These are phyloP conservation scores for Phytopythium delawarense DNA, from an alignment of 352 stramenopile species.

Conservation along the genomic window DNA sequence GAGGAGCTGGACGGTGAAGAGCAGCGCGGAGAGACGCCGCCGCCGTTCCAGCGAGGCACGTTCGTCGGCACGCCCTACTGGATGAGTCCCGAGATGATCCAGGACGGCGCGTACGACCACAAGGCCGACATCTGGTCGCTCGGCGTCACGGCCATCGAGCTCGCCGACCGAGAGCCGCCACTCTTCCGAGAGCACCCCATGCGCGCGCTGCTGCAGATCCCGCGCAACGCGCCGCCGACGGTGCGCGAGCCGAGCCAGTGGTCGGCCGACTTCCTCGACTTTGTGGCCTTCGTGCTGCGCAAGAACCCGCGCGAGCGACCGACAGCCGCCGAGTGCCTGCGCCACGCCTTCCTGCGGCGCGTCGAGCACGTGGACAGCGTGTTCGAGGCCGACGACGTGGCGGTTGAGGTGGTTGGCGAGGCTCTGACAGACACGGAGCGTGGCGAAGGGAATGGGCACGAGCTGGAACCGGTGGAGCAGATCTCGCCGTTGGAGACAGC, in stretches of 20 bases:
- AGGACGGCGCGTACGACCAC: constrained; percentile 88
- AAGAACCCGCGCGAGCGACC: constrained; percentile 71
- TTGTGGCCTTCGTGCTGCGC: constrained; percentile 80
- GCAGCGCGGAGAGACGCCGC: constrained; percentile 1
- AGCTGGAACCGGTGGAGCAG: too few relatives aligned
- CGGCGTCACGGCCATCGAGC: constrained; percentile 90
- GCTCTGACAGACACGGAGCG: too few relatives aligned
- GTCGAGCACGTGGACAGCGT: constrained; percentile 35
- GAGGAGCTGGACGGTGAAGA: background rate
- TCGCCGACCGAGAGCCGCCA: constrained; percentile 89
- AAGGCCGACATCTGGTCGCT: constrained; percentile 91
- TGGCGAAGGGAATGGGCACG: background rate
- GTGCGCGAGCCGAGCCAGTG: constrained; percentile 71
- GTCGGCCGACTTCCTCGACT: constrained; percentile 77
- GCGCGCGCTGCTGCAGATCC: constrained; percentile 71
- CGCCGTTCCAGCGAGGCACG: constrained; percentile 45
- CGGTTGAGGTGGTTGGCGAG: background rate
- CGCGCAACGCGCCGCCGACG: constrained; percentile 75
- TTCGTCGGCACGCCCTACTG: constrained; percentile 93
- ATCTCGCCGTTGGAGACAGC: background rate
- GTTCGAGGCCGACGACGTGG: constrained; percentile 13
- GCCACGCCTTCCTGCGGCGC: constrained; percentile 84
- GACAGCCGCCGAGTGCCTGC: constrained; percentile 83
- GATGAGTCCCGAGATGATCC: constrained; percentile 94
- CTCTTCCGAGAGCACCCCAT: constrained; percentile 90